These are phyloP conservation scores for Exserohilum rostratum DNA, from an alignment of 2,329 filamentous ascomycete genomes.

Conservation along the genomic window DNA sequence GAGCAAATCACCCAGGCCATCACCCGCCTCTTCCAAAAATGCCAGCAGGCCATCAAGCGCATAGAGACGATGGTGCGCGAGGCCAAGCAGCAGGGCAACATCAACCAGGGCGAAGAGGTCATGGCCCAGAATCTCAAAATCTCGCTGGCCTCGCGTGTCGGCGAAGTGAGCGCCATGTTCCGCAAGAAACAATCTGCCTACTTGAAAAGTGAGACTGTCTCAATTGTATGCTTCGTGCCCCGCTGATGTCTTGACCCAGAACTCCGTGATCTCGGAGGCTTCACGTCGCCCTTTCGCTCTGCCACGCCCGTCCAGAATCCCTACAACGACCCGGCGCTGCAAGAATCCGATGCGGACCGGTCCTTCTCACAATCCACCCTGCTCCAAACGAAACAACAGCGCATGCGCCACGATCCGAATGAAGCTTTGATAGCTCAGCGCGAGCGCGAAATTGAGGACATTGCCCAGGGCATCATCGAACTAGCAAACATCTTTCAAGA, in stretches of 20 bases:
- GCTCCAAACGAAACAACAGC: conserved; percentile 72
- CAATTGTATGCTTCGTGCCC: not conserved
- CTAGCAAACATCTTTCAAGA: conserved; percentile 96
- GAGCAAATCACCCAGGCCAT: conserved; percentile 89
- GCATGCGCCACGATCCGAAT: conserved; percentile 66
- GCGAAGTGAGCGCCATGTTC: conserved; percentile 89
- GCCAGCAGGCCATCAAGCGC: conserved; percentile 84
- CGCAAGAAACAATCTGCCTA: conserved; percentile 98
- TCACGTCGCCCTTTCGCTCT: conserved; percentile 55
- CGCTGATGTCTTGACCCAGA: conserved; percentile 38
- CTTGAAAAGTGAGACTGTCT: conserved; percentile 73
- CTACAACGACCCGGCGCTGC: conserved; percentile 82
- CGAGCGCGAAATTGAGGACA: conserved; percentile 96
- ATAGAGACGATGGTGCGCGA: conserved; percentile 88
- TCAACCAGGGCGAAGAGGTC: conserved; percentile 83
- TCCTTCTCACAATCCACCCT: conserved; percentile 89
- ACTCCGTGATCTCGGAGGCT: conserved; percentile 54
- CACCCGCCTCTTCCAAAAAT: conserved; percentile 86
- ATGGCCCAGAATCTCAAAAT: conserved; percentile 98
- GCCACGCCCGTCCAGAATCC: conserved; percentile 60
- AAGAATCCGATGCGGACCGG: conserved; percentile 89
- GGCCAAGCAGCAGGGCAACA: conserved; percentile 71
- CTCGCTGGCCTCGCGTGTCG: conserved; percentile 83
- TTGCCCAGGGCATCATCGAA: conserved; percentile 97
- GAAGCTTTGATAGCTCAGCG: conserved; percentile 87